Evolutionary conservation across 164 flowering plant species (phyloP).

Genomic region (Vitis rotundifolia): DNA sequence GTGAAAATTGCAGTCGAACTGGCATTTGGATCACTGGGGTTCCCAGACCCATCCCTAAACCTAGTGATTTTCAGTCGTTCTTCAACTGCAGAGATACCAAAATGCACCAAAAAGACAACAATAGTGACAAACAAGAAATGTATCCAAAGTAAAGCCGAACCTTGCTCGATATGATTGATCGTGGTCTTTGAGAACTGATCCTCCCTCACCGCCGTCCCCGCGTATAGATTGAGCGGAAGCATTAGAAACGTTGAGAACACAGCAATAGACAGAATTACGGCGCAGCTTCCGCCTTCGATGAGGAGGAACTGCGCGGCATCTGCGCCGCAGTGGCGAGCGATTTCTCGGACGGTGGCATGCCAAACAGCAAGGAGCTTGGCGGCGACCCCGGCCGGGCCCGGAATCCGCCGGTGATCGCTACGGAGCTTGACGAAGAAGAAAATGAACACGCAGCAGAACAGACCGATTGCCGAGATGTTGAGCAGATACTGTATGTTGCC

Average conservation of each 20-base stretch:
- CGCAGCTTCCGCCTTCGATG: conserved; percentile 92
- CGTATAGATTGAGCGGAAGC: conserved; percentile 82
- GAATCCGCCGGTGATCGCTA: conserved; percentile 90
- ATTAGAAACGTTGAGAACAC: conserved; percentile 43
- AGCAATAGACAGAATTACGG: conserved; percentile 49
- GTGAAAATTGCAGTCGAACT: conserved; percentile 80
- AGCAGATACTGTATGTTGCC: conserved; percentile 92
- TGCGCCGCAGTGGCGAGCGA: conserved; percentile 93
- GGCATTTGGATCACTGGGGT: conserved; percentile 58
- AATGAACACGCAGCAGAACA: conserved; percentile 65
- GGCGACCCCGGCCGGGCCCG: conserved; percentile 74
- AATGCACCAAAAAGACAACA: conserved; percentile 72
- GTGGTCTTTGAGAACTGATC: conserved; percentile 93
- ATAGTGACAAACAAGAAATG: conserved; percentile 73
- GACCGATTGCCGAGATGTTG: conserved; percentile 87
- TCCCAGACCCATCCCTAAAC: conserved; percentile 86
- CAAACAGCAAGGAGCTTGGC: conserved; percentile 96
- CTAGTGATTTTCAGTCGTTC: conserved; percentile 68
- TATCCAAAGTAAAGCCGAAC: conserved; percentile 79
- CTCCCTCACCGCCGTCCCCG: conserved; percentile 52
- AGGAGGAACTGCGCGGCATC: conserved; percentile 92
- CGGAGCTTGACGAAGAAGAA: conserved; percentile 92
- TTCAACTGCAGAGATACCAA: conserved; percentile 64
- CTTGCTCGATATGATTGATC: conserved; percentile 70
- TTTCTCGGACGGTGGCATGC: conserved; percentile 91